A percentile compares a stretch with the other conserved stretches of the same genome.
These are phyloP conservation scores for Didymella pomorum DNA, from an alignment of 2,329 filamentous ascomycete species.

Conservation along the genomic window DNA sequence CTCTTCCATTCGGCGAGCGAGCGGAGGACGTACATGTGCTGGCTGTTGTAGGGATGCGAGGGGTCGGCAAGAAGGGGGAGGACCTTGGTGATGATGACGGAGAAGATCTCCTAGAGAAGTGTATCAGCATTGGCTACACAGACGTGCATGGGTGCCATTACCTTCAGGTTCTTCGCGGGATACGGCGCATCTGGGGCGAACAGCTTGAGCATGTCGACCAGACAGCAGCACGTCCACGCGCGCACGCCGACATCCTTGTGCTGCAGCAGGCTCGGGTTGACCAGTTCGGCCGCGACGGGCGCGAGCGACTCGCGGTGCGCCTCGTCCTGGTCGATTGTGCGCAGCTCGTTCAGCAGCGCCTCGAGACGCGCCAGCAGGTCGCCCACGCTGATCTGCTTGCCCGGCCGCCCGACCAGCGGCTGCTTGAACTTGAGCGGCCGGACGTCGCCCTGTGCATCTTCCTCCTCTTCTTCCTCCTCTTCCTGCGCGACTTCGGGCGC, in stretches of 20 bases:
- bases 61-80: constrained; percentile 87
- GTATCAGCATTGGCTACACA: constrained; percentile 20
- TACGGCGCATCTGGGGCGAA: constrained; percentile 96
- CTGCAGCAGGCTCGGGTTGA: constrained; percentile 78
- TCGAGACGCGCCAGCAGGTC: constrained; percentile 85
- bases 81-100: constrained; percentile 82
- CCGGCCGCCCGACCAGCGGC: constrained; percentile 87
- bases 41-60: constrained; percentile 86
- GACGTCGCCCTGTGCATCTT: constrained; percentile 30
- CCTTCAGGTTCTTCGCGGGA: constrained; percentile 88
- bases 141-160: constrained; percentile 46
- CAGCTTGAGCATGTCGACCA: constrained; percentile 91
- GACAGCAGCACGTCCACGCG: constrained; percentile 85
- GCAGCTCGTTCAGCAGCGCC: constrained; percentile 80
- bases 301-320: constrained; percentile 83
- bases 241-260: constrained; percentile 95
- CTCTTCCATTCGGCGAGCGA: constrained; percentile 94
- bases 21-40: constrained; percentile 89
- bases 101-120: constrained; percentile 82
- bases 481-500: constrained; percentile 58
- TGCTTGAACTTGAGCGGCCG: constrained; percentile 77
- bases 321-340: constrained; percentile 85
- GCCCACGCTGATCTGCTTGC: constrained; percentile 83
- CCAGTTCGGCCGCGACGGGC: constrained; percentile 84
- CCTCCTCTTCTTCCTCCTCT: constrained; percentile 49